phyloP scores from a whole-genome alignment of 768 basidiomycete genomes.

The Phlebiopsis flavidoalba region DNA sequence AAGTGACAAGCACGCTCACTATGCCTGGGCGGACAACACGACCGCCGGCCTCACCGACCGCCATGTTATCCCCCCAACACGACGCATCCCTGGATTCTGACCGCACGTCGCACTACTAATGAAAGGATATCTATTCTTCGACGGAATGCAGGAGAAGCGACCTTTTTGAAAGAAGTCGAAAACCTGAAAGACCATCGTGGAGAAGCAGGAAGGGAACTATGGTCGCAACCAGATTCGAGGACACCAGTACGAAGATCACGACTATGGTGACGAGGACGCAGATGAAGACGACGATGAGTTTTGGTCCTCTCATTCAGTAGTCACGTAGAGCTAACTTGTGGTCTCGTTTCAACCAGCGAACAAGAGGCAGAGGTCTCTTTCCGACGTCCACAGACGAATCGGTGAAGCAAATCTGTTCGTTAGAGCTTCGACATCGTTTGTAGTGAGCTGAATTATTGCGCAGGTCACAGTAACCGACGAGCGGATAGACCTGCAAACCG shows the following conservation, averaged over 20 bases:
- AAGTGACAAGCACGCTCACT: constrained; percentile 58
- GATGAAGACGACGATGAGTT: constrained; percentile 45
- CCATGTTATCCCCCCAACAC: constrained; percentile 62
- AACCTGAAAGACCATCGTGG: constrained; percentile 54
- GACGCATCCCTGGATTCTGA: constrained; percentile 81
- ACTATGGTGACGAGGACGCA: constrained; percentile 51
- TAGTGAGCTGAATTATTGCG: not conserved
- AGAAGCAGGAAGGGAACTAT: constrained; percentile 54
- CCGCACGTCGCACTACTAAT: too few species aligned
- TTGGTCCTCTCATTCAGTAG: constrained; percentile 19
- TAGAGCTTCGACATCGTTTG: not conserved
- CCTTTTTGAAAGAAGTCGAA: constrained; percentile 51
- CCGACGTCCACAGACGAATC: not conserved
- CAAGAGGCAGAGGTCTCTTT: constrained; percentile 3
- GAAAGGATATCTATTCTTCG: constrained; percentile 79
- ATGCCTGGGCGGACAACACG: constrained; percentile 34
- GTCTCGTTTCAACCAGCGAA: constrained; percentile 11
- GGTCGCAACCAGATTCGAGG: constrained; percentile 47
- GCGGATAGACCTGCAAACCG: constrained; percentile 13
- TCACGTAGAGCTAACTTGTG: constrained; percentile 30
- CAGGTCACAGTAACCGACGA: constrained; percentile 15
- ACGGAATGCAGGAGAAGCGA: constrained; percentile 73
- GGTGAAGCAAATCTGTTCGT: not conserved
- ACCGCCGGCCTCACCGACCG: constrained; percentile 41
- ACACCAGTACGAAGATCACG: constrained; percentile 53